Evolutionary conservation across 1,284 basidiomycete genomes (phyloP).

Genomic region (Apiotrichum veenhuisii): DNA sequence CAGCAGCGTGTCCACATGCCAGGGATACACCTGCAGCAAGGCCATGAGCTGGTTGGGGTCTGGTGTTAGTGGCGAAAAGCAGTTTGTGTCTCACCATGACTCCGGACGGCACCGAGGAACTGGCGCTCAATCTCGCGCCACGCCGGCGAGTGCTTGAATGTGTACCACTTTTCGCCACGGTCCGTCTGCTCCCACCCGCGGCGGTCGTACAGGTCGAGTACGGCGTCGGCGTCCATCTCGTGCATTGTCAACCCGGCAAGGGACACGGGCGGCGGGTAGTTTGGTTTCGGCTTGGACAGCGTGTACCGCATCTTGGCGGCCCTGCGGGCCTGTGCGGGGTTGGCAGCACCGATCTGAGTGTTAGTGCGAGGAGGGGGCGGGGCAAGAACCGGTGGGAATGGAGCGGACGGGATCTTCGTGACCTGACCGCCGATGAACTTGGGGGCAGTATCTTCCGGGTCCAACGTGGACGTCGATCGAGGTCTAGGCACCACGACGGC

Average conservation of each 20-base stretch:
- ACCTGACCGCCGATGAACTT: too few relatives aligned
- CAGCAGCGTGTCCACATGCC: slow-evolving; percentile 85
- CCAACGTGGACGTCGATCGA: too few relatives aligned
- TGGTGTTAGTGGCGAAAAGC: slow-evolving; percentile 16
- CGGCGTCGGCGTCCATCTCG: slow-evolving; percentile 58
- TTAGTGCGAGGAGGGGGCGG: too few relatives aligned
- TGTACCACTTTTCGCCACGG: slow-evolving; percentile 72
- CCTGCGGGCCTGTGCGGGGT: slow-evolving; percentile 16
- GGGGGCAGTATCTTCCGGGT: too few relatives aligned
- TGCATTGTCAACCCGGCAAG: slow-evolving; percentile 62
- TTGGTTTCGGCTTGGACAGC: slow-evolving; percentile 45
- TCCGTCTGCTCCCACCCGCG: slow-evolving; percentile 51
- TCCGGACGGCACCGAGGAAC: slow-evolving; percentile 73
- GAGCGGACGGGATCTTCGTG: too few relatives aligned
- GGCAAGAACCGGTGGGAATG: too few relatives aligned
- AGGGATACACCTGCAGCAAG: slow-evolving; percentile 55
- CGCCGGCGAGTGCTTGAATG: slow-evolving; percentile 74
- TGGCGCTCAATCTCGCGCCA: slow-evolving; percentile 74
- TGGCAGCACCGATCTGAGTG: slow-evolving; percentile 32
- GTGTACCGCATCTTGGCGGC: slow-evolving; percentile 37
- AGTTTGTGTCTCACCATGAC: slow-evolving; percentile 59
- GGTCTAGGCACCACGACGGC: too few relatives aligned
- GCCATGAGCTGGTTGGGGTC: slow-evolving; percentile 54
- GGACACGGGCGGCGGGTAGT: slow-evolving; percentile 50
- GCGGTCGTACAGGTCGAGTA: slow-evolving; percentile 51